Evolutionary conservation across 208 protist species (phyloP).

Genomic region (Trypanosoma platydactyli): DNA sequence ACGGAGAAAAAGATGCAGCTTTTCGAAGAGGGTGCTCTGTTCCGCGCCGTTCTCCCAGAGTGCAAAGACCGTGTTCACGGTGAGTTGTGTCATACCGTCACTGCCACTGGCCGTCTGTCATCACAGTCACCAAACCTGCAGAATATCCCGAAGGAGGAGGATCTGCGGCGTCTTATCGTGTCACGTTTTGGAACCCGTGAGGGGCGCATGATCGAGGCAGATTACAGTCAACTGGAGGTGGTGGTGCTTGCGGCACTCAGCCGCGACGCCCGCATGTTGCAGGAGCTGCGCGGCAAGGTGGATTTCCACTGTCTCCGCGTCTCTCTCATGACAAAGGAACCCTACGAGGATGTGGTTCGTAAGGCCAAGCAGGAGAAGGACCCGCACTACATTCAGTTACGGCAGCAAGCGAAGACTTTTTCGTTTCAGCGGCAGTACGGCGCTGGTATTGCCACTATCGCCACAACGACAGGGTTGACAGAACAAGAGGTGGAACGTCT

Average conservation of each 20-base stretch:
- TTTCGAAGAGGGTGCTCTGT: constrained; percentile 87
- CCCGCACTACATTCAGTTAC: constrained; percentile 85
- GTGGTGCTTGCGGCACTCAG: constrained; percentile 88
- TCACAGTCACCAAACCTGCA: constrained; percentile 90
- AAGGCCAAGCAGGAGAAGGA: constrained; percentile 85
- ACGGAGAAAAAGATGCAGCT: constrained; percentile 91
- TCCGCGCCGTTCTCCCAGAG: constrained; percentile 85
- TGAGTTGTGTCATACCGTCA: constrained; percentile 89
- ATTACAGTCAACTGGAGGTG: constrained; percentile 91
- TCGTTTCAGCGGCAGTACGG: constrained; percentile 93
- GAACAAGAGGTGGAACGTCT: constrained; percentile 84
- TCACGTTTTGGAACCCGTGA: constrained; percentile 75
- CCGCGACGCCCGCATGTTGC: constrained; percentile 83
- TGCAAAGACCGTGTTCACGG: constrained; percentile 85
- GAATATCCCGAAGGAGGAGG: constrained; percentile 87
- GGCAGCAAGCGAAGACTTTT: constrained; percentile 91
- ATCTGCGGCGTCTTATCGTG: constrained; percentile 75
- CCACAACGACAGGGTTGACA: constrained; percentile 83
- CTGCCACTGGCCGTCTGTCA: constrained; percentile 84
- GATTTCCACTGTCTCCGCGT: constrained; percentile 91
- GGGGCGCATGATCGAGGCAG: constrained; percentile 89
- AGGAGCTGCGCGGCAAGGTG: constrained; percentile 82
- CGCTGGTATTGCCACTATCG: constrained; percentile 77
- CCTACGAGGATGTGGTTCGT: constrained; percentile 84
- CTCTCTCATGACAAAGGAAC: constrained; percentile 88